phyloP scores from a whole-genome alignment of 2,329 filamentous ascomycete genomes.

The Aspergillus fumigatus region DNA sequence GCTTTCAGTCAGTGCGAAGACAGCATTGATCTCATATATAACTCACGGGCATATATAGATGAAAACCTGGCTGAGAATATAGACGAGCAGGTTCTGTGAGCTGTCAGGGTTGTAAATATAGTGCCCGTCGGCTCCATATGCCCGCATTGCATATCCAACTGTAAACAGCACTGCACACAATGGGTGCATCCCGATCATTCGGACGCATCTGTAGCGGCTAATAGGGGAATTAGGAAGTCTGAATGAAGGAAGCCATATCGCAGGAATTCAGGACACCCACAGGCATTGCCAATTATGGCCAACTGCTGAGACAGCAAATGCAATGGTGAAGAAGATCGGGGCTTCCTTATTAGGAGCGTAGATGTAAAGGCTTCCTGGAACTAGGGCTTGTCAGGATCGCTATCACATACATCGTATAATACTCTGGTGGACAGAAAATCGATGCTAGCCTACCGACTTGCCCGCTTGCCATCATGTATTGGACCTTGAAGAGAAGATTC shows the following conservation, averaged over 20 bases:
- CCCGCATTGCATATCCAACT: conserved; percentile 52
- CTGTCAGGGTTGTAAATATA: conserved; percentile 22
- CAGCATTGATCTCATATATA: not conserved
- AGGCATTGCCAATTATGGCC: conserved; percentile 53
- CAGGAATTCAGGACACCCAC: conserved; percentile 36
- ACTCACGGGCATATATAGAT: conserved; percentile 36
- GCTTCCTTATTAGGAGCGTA: conserved; percentile 54
- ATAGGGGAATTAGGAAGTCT: not conserved
- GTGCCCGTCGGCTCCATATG: conserved; percentile 50
- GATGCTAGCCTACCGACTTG: not conserved
- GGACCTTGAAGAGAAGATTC: not conserved
- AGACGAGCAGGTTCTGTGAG: conserved; percentile 38
- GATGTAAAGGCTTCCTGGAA: conserved; percentile 35
- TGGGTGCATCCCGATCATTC: conserved; percentile 51
- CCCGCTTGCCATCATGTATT: not conserved
- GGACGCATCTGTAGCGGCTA: conserved; percentile 55
- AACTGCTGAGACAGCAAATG: conserved; percentile 35
- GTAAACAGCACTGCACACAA: conserved; percentile 54
- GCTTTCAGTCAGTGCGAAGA: not conserved
- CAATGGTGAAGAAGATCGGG: conserved; percentile 50
- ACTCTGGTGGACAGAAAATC: not conserved
- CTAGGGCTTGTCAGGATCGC: not conserved
- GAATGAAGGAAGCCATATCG: too few relatives aligned
- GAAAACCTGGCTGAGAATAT: conserved; percentile 42
- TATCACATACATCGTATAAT: not conserved